Evolutionary conservation across 139 green algal genomes (phyloP).

Genomic region (Astrephomene gubernaculifera): DNA sequence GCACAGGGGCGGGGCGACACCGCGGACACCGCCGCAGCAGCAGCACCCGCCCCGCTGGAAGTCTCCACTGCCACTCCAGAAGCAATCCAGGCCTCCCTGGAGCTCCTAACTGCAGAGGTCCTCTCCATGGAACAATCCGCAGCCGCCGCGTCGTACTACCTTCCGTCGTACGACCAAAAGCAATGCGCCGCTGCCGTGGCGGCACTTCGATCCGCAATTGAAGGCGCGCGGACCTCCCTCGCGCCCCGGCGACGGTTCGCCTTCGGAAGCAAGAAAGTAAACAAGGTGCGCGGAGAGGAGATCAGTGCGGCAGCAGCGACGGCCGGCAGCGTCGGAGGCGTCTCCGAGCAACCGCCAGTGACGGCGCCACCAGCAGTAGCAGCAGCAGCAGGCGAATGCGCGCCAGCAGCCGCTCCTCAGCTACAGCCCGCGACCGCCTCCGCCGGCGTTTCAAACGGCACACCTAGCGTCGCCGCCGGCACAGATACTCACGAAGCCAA

Average conservation of each 20-base stretch:
- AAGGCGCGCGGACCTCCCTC: slow-evolving; percentile 52
- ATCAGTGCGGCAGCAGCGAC: slow-evolving; percentile 14
- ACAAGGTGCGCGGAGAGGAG: slow-evolving; percentile 34
- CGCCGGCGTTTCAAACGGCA: background rate
- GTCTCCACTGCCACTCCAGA: slow-evolving; percentile 16
- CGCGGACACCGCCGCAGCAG: background rate
- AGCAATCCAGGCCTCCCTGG: background rate
- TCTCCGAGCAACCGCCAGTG: background rate
- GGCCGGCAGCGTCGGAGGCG: background rate
- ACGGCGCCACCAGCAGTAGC: background rate
- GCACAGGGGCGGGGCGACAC: background rate
- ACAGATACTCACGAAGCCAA: too few relatives aligned
- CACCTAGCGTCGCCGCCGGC: too few relatives aligned
- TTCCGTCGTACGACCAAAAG: slow-evolving; percentile 77
- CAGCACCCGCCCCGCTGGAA: background rate
- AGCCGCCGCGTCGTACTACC: slow-evolving; percentile 80
- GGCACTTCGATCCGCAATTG: slow-evolving; percentile 58
- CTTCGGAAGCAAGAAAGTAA: slow-evolving; percentile 66
- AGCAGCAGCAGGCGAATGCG: background rate
- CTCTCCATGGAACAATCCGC: slow-evolving; percentile 54
- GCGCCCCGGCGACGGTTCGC: slow-evolving; percentile 77
- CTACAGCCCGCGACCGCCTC: too few relatives aligned
- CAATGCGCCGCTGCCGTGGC: slow-evolving; percentile 52
- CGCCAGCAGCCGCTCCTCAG: background rate
- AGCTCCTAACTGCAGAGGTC: slow-evolving; percentile 44